These are phyloP conservation scores for Eucalyptus melliodora DNA, from an alignment of 345 rosid genomes.

Conservation along the genomic window DNA sequence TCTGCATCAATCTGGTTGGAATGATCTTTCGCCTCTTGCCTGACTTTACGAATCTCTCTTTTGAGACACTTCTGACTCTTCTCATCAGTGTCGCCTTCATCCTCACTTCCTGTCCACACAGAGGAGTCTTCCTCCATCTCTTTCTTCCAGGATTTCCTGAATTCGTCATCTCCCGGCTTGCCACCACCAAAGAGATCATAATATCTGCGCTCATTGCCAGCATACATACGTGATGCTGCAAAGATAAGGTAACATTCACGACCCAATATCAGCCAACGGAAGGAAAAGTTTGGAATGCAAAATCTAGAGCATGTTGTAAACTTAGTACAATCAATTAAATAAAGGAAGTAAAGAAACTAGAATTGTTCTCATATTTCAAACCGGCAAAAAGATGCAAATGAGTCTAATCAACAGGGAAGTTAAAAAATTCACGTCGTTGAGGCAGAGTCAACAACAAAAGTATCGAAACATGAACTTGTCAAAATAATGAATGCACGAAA, in stretches of 20 bases:
- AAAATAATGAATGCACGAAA: background rate
- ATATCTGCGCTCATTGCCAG: conserved; percentile 32
- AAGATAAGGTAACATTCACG: background rate
- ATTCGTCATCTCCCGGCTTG: conserved; percentile 48
- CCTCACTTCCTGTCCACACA: conserved; percentile 89
- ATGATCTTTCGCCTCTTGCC: conserved; percentile 63
- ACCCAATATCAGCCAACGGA: background rate
- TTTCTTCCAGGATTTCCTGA: conserved; percentile 61
- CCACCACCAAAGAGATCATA: conserved; percentile 67
- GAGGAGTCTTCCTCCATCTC: conserved; percentile 52
- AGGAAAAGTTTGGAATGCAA: background rate
- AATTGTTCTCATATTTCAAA: background rate
- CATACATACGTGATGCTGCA: conserved; percentile 45
- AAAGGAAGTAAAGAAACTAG: background rate
- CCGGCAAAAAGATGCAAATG: background rate
- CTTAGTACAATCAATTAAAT: background rate
- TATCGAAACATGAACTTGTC: background rate
- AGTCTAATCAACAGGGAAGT: background rate
- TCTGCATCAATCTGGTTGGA: conserved; percentile 64
- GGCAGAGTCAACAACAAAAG: background rate
- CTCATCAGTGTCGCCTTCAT: conserved; percentile 28
- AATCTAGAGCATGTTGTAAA: background rate
- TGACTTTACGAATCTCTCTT: conserved; percentile 51
- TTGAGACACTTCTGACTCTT: conserved; percentile 11
- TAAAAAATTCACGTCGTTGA: background rate